Base-by-base conservation (phyloP, 192 early-diverging fungal species). In the Mortierella alpina region DNA sequence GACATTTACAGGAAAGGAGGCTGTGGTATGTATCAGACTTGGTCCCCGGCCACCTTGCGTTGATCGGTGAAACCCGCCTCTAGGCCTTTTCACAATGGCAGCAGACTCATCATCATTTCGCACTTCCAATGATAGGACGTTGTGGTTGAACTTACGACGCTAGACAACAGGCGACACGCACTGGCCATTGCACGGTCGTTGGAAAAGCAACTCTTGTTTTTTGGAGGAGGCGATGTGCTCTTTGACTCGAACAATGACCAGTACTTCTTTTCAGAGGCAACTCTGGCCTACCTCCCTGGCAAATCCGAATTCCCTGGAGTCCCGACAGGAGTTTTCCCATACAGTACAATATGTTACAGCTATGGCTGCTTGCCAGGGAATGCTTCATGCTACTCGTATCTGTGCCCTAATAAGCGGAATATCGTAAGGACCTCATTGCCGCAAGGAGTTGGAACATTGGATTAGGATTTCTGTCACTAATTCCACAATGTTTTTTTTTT, bases 1-100 rank as follows among this genome's bases (percentile, higher is more conserved):
- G 44, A 90, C 88, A 72, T 95, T 96, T 79, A 83, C 88, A 14
- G 95, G 95, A 12, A 86, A 86, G 46, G 91, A 93, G 17, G 95
- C 90, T 20, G 90, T 96, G 54, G 71, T 73, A 64, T 31, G 70
- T 61, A 10, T n/a, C 50, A 17, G 45, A 2, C 48, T 9, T 62
- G n/a, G 45, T 3, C 31, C 31, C 31, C n/a, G n/a, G n/a, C n/a
- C n/a, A n/a, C n/a, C 3, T 31, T 31, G 31, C 31, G 3, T 31
- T 50, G 49, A 14, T 11, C 17, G 49, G 2, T 17, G 17, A 11
- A 50, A 17, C 49, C 17, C 17, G 2, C 49, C 49, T 14, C 17
- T 50, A 14, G 17, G 49, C 49, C 17, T 50, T 50, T 17, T 59
- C 14, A 59, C 0, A 31, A 40, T 31, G 7, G 22, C 58, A 20